A percentile compares a stretch with the other conserved stretches of the same genome.
phyloP scores from a whole-genome alignment of 257 asterid species.

The Solanum bukasovii region DNA sequence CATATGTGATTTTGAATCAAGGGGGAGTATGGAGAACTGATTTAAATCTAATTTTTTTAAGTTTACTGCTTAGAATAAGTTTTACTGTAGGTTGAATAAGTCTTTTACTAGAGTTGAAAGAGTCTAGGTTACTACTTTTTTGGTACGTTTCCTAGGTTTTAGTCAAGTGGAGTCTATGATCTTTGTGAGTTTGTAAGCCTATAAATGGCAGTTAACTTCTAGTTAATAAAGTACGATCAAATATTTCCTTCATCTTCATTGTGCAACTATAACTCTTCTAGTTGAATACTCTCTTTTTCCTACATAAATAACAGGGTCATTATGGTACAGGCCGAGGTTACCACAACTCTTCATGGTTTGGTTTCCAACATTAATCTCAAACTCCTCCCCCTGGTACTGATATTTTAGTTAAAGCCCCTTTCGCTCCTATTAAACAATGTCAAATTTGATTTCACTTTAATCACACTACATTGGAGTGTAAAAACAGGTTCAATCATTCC shows the following conservation, averaged over 20 bases:
- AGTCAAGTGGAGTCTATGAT: not conserved
- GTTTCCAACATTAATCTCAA: too few species aligned
- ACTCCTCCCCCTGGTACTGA: not conserved
- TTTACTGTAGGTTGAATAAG: too few species aligned
- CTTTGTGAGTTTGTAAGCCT: not conserved
- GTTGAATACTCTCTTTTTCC: not conserved
- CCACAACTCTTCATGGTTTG: not conserved
- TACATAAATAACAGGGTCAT: too few species aligned
- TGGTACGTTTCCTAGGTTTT: not conserved
- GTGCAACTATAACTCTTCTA: not conserved
- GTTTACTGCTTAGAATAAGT: too few species aligned
- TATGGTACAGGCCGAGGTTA: not conserved
- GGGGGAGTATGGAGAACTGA: too few species aligned
- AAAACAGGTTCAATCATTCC: not conserved
- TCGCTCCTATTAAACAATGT: not conserved
- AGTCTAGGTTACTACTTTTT: not conserved
- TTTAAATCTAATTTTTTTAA: too few species aligned
- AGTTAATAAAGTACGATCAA: not conserved
- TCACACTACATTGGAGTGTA: not conserved
- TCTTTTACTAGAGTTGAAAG: too few species aligned
- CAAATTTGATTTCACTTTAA: too few species aligned
- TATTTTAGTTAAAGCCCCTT: not conserved
- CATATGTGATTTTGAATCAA: not conserved
- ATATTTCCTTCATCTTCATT: not conserved
- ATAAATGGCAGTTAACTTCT: not conserved